These are phyloP conservation scores for Aspergillus ellipticus DNA, from an alignment of 495 filamentous ascomycete species.

Conservation along the genomic window DNA sequence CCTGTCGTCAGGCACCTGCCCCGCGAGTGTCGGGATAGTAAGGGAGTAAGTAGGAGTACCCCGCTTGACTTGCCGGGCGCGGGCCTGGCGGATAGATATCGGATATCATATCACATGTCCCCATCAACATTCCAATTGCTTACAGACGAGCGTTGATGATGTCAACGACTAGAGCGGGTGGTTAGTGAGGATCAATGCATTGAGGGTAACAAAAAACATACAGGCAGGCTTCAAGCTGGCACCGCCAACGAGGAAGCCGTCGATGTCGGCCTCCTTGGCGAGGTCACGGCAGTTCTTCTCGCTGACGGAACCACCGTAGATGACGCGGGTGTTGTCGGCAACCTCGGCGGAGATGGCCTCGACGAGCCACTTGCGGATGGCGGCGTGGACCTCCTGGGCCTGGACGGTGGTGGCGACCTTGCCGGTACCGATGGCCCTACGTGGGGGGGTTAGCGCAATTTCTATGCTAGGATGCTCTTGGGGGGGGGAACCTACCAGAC, in stretches of 20 bases:
- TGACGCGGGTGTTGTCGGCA: slow-evolving; percentile 76
- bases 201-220: slow-evolving; percentile 46
- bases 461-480: background rate
- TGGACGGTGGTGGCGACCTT: slow-evolving; percentile 93
- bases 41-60: background rate
- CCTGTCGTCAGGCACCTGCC: no score
- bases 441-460: slow-evolving; percentile 11
- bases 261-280: slow-evolving; percentile 86
- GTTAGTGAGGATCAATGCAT: background rate
- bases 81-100: background rate
- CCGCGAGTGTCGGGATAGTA: background rate
- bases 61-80: background rate
- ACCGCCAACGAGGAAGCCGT: slow-evolving; percentile 97
- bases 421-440: slow-evolving; percentile 88
- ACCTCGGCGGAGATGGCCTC: slow-evolving; percentile 66
- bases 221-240: slow-evolving; percentile 98
- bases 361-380: slow-evolving; percentile 84
- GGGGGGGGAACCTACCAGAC: slow-evolving; percentile 63
- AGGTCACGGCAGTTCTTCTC: slow-evolving; percentile 98
- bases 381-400: slow-evolving; percentile 91
- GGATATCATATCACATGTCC: slow-evolving; percentile 18
- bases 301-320: slow-evolving; percentile 94
- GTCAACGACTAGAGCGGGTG: slow-evolving; percentile 50
- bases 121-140: slow-evolving; percentile 19
- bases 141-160: slow-evolving; percentile 61